Evolutionary conservation across 306 rosid species (phyloP).

Genomic region (Vigna angularis): DNA sequence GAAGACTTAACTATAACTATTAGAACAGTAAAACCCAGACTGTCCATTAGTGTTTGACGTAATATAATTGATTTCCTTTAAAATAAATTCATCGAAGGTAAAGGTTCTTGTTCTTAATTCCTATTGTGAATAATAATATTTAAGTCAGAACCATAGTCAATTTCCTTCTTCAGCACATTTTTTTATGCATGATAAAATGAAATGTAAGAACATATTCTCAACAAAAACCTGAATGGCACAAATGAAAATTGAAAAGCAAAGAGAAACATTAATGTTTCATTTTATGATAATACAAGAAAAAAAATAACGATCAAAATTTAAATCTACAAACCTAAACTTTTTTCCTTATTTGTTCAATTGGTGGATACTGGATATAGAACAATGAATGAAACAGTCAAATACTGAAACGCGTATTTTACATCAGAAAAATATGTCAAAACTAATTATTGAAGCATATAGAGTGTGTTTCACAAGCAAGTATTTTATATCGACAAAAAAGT

Average conservation of each 20-base stretch:
- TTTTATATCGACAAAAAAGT: not conserved
- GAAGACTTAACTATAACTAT: not conserved
- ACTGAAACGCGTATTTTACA: not conserved
- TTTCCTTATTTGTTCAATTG: not conserved
- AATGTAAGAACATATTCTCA: not conserved
- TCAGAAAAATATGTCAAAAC: not conserved
- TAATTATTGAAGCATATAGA: not conserved
- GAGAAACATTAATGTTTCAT: not conserved
- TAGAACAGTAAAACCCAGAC: not conserved
- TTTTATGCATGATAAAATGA: not conserved
- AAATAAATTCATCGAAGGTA: not conserved
- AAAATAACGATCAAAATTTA: not conserved
- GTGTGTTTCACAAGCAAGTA: not conserved
- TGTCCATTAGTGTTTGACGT: not conserved
- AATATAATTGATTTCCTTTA: not conserved
- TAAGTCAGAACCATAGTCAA: not conserved
- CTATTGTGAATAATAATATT: not conserved
- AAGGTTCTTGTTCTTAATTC: not conserved
- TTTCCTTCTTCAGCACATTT: not conserved
- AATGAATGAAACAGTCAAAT: not conserved
- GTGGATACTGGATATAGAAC: too few species aligned
- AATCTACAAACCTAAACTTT: not conserved
- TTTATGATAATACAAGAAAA: not conserved
- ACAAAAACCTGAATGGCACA: not conserved
- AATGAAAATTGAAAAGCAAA: conserved; percentile 1